Base-by-base conservation (phyloP, 768 basidiomycete genomes). In the Boletus reticuloceps region DNA sequence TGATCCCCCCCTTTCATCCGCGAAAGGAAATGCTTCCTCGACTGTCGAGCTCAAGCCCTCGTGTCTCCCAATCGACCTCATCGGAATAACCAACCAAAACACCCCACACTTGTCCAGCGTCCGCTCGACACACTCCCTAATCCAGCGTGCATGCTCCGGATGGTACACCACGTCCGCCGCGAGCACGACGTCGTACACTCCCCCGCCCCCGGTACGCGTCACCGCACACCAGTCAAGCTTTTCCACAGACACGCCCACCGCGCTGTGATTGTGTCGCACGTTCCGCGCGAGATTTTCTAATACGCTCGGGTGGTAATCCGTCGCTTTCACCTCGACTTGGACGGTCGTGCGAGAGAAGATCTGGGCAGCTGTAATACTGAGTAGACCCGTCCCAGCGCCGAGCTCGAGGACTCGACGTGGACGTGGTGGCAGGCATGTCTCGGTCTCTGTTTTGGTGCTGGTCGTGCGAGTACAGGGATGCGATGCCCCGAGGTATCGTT, bases 121-220 rank as follows among this genome's bases (percentile, higher is more conserved):
- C 36, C 64, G 69, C 62, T 78, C 77, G 20, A 86, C 83, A 50
- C 88, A 89, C 5, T 62, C 64, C 49, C 80, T 79, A 63, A 93
- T 87, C 86, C 85, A 89, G 11, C 67, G 54, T 4, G 88, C 85
- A 64, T 91, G 90, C 17, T 77, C 69, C 0, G 83, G 80, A 56
- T 90, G 80, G 69, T 93, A 93, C 10, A 92, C 77, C 50, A 91
- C 84, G 60, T 94, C 90, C 32, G 91, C 89, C 0, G 85, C 91
- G 38, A 94, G 73, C 32, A 94, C 78, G 22, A 90, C 64, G 51
- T 91, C 84, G 70, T 88, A 91, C 4, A 20, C 6, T 2, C 37
- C 61, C n/a, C 5, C 29, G 9, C 10, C 77, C 76, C 42, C 27
- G 17, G 17, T 37, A 22, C 32, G 22, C 1, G 70, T 58, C 4